Conservation (phyloP, 768 basidiomycete genomes). For the Naganishia kalamii region DNA sequence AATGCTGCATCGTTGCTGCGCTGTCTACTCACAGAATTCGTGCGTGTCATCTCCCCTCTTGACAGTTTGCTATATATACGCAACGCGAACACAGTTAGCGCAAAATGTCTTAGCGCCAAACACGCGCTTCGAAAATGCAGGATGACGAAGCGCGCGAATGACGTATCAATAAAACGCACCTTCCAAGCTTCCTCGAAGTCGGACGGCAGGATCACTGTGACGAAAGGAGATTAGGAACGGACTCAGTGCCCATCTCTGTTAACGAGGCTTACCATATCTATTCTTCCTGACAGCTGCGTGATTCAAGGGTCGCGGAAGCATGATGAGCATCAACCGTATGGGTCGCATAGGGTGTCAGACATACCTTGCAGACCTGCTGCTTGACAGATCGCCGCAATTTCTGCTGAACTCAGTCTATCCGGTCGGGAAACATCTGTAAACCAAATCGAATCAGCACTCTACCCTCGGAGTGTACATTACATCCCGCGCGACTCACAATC, state of each 20-base stretch:
- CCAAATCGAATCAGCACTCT: background rate
- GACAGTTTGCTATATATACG: constrained; percentile 73
- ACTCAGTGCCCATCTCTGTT: too few species aligned
- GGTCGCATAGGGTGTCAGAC: constrained; percentile 14
- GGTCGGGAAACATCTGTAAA: constrained; percentile 85
- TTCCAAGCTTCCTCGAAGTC: constrained; percentile 99
- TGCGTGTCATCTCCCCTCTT: constrained; percentile 92
- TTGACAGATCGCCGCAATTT: constrained; percentile 91
- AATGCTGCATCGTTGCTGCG: background rate
- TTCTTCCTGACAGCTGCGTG: constrained; percentile 86
- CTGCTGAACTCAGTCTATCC: constrained; percentile 88
- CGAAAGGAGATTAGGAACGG: background rate
- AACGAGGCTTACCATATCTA: constrained; percentile 56
- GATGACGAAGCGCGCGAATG: background rate
- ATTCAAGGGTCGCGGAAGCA: background rate
- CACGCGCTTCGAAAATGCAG: constrained; percentile 3
- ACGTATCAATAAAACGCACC: constrained; percentile 61
- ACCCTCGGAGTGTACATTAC: background rate
- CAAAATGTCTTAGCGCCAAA: constrained; percentile 4
- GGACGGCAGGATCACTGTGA: constrained; percentile 73
- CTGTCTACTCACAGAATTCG: constrained; percentile 69
- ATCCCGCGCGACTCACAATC: constrained; percentile 73
- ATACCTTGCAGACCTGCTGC: constrained; percentile 92
- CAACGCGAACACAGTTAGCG: constrained; percentile 24
- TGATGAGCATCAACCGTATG: background rate